Evolutionary conservation across 129 eudicot genomes (phyloP), one percentile per base, ranked within the genome.

Genomic region (Chrysanthemum seticuspe): DNA sequence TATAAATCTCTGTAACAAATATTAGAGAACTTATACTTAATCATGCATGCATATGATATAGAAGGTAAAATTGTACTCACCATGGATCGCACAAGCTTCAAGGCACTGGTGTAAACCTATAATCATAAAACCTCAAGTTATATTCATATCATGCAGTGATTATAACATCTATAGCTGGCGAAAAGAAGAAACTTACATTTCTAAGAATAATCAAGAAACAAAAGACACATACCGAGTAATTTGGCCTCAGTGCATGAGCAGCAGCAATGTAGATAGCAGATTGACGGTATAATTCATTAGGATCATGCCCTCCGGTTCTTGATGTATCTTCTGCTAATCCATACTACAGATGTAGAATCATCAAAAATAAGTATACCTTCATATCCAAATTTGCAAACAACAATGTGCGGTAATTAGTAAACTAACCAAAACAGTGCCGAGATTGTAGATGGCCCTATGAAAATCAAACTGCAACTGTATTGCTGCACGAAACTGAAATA

Each of bases 51-150:
- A 21, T 21, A 21, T 21, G 21, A 21, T 21, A 21, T 21, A 21
- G 21, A 21, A 21, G 21, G 21, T 21, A 21, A 21, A 21, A 21
- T 21, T 21, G 21, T 44, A 74, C 84, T 70, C 2, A 80, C 84
- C 84, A 80, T 80, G 55, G 84, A 90, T 14, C 91, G 90, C 59
- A 93, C 96, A 47, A 93, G 96, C 88, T 90, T 93, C 66, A 93
- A 78, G 67, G 98, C 98, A 82, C 98, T 93, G 61, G 87, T 86
- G 80, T 93, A 93, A 19, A 93, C 98, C 98, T 93, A 89, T 8
- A 73, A 77, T 31, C 10, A 76, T 34, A 53, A 74, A 65, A 55
- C 18, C 47, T 49, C 47, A 61, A 34, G 48, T 67, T 79, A 74
- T 44, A 67, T 51, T 36, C 23, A 50, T 14, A 51, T 44, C 44